Evolutionary conservation across 164 flowering plant species (phyloP).

Genomic region (Piper longum): DNA sequence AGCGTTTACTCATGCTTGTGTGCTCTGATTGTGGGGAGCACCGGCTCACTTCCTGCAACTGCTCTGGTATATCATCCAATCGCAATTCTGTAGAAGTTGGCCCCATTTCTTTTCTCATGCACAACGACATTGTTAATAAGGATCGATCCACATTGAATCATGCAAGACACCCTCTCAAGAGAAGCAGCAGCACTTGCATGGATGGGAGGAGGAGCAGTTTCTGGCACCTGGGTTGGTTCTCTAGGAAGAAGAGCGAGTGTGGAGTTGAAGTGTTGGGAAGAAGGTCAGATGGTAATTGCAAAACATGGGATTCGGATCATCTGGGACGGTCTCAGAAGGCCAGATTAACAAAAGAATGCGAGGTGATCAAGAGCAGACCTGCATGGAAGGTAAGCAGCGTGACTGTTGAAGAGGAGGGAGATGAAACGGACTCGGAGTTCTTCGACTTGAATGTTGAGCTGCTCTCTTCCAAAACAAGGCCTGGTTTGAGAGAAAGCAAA

Average conservation of each 20-base stretch:
- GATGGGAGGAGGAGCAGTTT: conserved; percentile 40
- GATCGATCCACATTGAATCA: neutral
- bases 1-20: conserved; percentile 45
- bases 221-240: conserved; percentile 4
- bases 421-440: neutral
- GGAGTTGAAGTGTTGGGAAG: conserved; percentile 5
- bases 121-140: conserved; percentile 29
- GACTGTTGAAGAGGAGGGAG: neutral
- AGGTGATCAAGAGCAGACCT: neutral
- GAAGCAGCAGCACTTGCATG: conserved; percentile 41
- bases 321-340: conserved; percentile 22
- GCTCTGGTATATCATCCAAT: conserved; percentile 32
- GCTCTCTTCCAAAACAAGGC: conserved; percentile 22
- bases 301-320: conserved; percentile 9
- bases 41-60: conserved; percentile 69
- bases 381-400: neutral
- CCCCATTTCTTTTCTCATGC: conserved; percentile 59
- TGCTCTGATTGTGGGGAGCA: conserved; percentile 84
- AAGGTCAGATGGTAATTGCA: conserved; percentile 28
- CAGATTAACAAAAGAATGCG: neutral
- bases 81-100: conserved; percentile 54
- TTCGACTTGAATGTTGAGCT: conserved; percentile 39
- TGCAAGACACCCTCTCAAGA: conserved; percentile 18
- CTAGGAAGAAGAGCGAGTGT: neutral
- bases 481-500: conserved; percentile 5